Conservation (phyloP, 305 asterid species). For the Solanum hybrid region DNA sequence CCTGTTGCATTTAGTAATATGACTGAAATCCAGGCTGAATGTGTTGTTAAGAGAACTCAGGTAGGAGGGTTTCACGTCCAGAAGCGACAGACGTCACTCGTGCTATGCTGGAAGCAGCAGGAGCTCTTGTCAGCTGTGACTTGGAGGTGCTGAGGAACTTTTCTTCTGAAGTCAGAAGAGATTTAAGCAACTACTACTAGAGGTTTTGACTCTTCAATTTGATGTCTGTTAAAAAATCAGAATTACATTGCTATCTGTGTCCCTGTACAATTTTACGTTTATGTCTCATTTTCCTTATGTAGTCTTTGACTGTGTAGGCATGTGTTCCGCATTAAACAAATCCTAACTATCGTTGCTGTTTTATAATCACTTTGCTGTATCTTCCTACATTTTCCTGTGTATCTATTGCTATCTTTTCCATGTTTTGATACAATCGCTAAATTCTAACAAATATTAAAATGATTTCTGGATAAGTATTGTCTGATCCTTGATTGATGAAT, state of each 20-base stretch:
- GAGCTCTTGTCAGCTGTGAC: too few relatives aligned
- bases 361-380: not conserved
- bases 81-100: too few relatives aligned
- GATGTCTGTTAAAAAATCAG: not conserved
- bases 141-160: slow-evolving; percentile 26
- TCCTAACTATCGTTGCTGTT: not conserved
- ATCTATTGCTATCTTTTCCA: not conserved
- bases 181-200: not conserved
- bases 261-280: not conserved
- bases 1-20: slow-evolving; percentile 20
- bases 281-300: not conserved
- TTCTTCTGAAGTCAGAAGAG: slow-evolving; percentile 8
- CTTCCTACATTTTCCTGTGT: not conserved
- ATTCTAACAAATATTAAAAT: not conserved
- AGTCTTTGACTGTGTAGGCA: not conserved
- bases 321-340: not conserved
- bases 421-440: not conserved
- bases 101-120: too few relatives aligned
- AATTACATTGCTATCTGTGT: not conserved
- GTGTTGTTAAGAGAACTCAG: too few relatives aligned
- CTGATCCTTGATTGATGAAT: not conserved
- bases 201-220: slow-evolving; percentile 11
- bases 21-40: too few relatives aligned
- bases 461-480: not conserved
- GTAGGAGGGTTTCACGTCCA: too few relatives aligned